These are phyloP conservation scores for Leccinellum rugosiceps DNA, from an alignment of 768 basidiomycete genomes.

Conservation along the genomic window DNA sequence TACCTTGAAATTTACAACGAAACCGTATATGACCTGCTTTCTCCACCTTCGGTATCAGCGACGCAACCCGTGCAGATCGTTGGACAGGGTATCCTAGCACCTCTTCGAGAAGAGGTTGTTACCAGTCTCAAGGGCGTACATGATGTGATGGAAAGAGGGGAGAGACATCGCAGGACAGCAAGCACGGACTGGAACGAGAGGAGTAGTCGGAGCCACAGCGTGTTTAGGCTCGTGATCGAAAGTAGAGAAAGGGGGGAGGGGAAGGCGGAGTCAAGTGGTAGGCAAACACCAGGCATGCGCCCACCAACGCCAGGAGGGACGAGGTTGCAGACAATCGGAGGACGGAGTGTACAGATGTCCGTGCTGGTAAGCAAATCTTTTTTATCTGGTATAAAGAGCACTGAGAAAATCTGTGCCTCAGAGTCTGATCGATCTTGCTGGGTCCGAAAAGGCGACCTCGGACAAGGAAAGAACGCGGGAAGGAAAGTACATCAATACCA, in stretches of 20 bases:
- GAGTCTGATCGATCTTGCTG: conserved; percentile 95
- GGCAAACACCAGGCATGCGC: conserved; percentile 51
- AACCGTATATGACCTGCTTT: conserved; percentile 79
- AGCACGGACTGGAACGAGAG: conserved; percentile 99
- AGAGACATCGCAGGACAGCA: conserved; percentile 84
- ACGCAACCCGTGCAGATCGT: conserved; percentile 70
- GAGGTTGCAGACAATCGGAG: conserved; percentile 71
- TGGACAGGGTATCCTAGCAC: conserved; percentile 66
- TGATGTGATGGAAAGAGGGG: conserved; percentile 81
- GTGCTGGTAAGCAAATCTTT: conserved; percentile 50
- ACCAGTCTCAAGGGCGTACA: conserved; percentile 83
- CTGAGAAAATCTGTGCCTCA: conserved; percentile 27
- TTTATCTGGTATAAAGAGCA: neutral
- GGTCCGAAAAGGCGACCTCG: conserved; percentile 93
- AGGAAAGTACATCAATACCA: conserved; percentile 95
- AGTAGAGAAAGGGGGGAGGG: conserved; percentile 70
- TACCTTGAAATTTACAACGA: conserved; percentile 99
- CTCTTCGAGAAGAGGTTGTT: conserved; percentile 90
- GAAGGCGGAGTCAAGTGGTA: conserved; percentile 34
- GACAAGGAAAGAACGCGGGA: conserved; percentile 96
- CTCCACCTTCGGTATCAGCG: conserved; percentile 54
- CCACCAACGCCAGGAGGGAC: conserved; percentile 59
- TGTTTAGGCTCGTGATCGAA: conserved; percentile 91
- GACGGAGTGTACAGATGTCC: conserved; percentile 73
- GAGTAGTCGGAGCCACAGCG: conserved; percentile 91